These are phyloP conservation scores for Dactylonectria macrodidyma DNA, from an alignment of 2,329 filamentous ascomycete genomes.

Conservation along the genomic window DNA sequence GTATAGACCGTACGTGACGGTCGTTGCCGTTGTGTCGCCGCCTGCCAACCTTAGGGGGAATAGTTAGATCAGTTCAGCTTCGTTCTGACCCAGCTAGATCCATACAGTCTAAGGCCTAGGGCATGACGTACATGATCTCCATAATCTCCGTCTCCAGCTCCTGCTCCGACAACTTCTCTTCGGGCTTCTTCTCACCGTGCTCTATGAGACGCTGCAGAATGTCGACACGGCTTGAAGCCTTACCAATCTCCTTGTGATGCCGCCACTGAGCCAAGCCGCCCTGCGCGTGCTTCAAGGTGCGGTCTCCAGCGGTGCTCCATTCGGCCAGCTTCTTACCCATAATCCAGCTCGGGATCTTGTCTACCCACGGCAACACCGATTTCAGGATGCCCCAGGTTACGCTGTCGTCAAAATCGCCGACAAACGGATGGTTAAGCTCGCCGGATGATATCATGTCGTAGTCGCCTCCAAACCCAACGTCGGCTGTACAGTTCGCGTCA, in stretches of 20 bases:
- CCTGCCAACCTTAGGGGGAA: background rate
- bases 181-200: background rate
- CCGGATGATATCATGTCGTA: no score
- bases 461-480: no score
- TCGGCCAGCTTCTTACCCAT: background rate
- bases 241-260: background rate
- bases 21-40: background rate
- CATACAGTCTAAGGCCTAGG: no score
- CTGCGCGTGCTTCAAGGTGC: constrained; percentile 1
- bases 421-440: no score
- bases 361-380: background rate
- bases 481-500: no score
- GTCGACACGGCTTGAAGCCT: background rate
- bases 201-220: background rate
- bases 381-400: background rate
- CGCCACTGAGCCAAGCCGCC: background rate
- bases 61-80: background rate
- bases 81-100: background rate
- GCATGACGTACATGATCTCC: background rate
- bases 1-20: background rate
- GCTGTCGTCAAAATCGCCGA: no score
- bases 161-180: background rate
- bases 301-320: background rate
- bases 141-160: background rate
- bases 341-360: background rate